Evolutionary conservation across 2,329 filamentous ascomycete genomes (phyloP), one percentile per base, ranked within the genome.

Genomic region (Polychaeton citri): DNA sequence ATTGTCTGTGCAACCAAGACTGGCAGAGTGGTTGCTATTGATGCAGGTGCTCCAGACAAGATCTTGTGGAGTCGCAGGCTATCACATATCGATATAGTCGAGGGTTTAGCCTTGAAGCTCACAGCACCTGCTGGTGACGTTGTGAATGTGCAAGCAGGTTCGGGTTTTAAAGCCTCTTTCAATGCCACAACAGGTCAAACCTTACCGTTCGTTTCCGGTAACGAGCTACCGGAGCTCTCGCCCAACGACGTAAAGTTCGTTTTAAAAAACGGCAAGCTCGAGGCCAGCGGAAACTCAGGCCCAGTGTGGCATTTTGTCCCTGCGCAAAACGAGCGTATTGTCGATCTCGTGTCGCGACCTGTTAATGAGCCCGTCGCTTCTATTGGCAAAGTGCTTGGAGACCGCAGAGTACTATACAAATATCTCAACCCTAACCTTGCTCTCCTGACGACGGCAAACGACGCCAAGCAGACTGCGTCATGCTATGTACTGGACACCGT

Each of bases 361-460:
- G 54, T 71, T 2, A 80, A 88, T 44, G 87, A 98, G 48, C 85
- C 85, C 0, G 78, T 96, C 33, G 88, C 90, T 3, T 96, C 90
- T 1, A 94, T 98, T 48, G 90, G 90, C 7, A 85, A 84, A 40
- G 90, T 96, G 2, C 72, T 98, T 16, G 87, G 86, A 18, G 81
- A 98, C 52, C 76, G 90, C 30, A 79, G 78, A n/a, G 90, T 98
- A 33, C 73, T 88, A 43, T 98, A 98, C 74, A 98, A 98, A 63
- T 96, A 96, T 55, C 65, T 98, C 28, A 94, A 92, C 62, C 76
- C 83, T 0, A 95, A 93, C 59, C 72, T 84, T 5, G 68, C 86
- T 2, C 70, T 96, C 1, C 68, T 94, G 32, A 82, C 81, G 2
- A 69, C 82, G 1, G 62, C 77, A 2, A 69, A 79, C 21, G 70